Conservation (phyloP, 495 filamentous ascomycete species). For the Neurospora sp. region DNA sequence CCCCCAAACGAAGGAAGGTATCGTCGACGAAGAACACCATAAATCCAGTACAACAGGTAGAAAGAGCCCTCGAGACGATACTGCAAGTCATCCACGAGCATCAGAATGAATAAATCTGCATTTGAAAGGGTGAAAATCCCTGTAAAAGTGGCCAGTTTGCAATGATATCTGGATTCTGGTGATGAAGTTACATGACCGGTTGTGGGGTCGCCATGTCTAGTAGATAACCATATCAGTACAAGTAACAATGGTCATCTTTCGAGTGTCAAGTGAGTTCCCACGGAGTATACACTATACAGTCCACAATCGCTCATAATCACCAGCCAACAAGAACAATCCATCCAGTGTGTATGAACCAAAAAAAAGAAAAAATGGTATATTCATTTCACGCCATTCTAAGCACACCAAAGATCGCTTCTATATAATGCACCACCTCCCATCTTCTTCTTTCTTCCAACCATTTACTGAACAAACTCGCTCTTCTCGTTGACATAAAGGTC, state of each 20-base stretch:
- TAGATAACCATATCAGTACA: background rate
- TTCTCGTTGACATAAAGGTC: slow-evolving; percentile 70
- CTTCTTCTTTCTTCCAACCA: background rate
- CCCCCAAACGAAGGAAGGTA: too few relatives aligned
- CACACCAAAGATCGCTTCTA: background rate
- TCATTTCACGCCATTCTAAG: background rate
- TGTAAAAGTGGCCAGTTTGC: too few relatives aligned
- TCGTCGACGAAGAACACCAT: too few relatives aligned
- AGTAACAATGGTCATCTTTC: background rate
- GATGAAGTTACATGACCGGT: too few relatives aligned
- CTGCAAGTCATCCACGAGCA: too few relatives aligned
- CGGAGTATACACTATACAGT: background rate
- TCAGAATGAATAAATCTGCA: too few relatives aligned
- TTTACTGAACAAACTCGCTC: slow-evolving; percentile 39
- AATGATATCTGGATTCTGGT: too few relatives aligned
- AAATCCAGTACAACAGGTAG: too few relatives aligned
- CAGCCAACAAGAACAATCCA: background rate
- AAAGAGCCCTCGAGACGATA: too few relatives aligned
- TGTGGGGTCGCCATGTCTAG: too few relatives aligned
- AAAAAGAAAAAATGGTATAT: background rate
- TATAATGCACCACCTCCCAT: background rate
- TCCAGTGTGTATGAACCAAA: background rate
- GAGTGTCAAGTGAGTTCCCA: background rate
- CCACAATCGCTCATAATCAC: background rate
- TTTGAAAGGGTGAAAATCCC: too few relatives aligned